Conservation (phyloP, 352 stramenopile genomes). For the Pythium dissotocum region DNA sequence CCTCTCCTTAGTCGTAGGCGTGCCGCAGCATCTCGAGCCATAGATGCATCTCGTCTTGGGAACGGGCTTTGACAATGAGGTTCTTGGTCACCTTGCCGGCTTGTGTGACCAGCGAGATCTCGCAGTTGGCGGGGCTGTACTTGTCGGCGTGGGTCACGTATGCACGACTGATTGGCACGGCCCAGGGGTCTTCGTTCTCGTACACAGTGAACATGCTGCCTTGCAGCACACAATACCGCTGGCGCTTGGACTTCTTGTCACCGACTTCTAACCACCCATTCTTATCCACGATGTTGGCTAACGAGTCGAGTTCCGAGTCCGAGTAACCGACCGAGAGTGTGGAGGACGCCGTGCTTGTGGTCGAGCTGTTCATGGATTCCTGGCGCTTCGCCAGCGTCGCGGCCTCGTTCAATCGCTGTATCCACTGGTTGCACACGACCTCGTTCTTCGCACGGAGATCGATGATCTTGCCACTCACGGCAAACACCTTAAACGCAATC, state of each 20-base stretch:
- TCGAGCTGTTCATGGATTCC: slow-evolving; percentile 72
- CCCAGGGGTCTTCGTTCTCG: slow-evolving; percentile 80
- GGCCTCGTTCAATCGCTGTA: slow-evolving; percentile 71
- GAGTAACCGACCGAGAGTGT: slow-evolving; percentile 63
- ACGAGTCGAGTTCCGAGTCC: slow-evolving; percentile 69
- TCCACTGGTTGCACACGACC: slow-evolving; percentile 67
- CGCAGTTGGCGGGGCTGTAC: slow-evolving; percentile 52
- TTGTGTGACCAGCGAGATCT: slow-evolving; percentile 66
- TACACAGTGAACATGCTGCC: slow-evolving; percentile 84
- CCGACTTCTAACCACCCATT: slow-evolving; percentile 78
- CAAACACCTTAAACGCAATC: slow-evolving; percentile 85
- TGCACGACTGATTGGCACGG: slow-evolving; percentile 68
- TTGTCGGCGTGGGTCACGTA: slow-evolving; percentile 76
- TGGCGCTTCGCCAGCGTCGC: slow-evolving; percentile 70
- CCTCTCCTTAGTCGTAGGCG: slow-evolving; percentile 45
- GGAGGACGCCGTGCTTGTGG: slow-evolving; percentile 71
- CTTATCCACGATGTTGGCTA: slow-evolving; percentile 78
- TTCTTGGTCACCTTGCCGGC: slow-evolving; percentile 74
- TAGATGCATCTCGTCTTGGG: slow-evolving; percentile 74
- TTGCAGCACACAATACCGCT: slow-evolving; percentile 77
- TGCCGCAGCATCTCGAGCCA: slow-evolving; percentile 67
- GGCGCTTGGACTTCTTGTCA: slow-evolving; percentile 74
- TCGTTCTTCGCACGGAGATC: slow-evolving; percentile 82
- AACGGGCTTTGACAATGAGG: slow-evolving; percentile 63
- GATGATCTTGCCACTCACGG: slow-evolving; percentile 82